These are phyloP conservation scores for Cucurbita maxima DNA, from an alignment of 306 rosid species.

Conservation along the genomic window DNA sequence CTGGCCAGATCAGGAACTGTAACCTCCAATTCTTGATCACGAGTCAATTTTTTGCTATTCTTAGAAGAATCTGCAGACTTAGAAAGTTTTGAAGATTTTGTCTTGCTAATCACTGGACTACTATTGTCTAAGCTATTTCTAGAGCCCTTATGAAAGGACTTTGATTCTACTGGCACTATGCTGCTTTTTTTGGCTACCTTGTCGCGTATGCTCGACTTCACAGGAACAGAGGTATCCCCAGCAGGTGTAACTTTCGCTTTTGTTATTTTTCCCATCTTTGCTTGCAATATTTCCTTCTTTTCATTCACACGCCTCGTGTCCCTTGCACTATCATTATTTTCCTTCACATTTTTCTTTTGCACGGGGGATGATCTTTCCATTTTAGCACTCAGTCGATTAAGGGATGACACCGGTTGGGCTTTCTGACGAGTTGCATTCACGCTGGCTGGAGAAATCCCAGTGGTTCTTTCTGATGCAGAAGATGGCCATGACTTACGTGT, in stretches of 20 bases:
- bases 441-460: slow-evolving; percentile 49
- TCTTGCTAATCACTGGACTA: slow-evolving; percentile 36
- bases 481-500: slow-evolving; percentile 86
- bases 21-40: slow-evolving; percentile 33
- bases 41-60: slow-evolving; percentile 28
- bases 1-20: slow-evolving; percentile 34
- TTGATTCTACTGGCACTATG: slow-evolving; percentile 86
- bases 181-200: slow-evolving; percentile 82
- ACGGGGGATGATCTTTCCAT: slow-evolving; percentile 41
- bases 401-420: slow-evolving; percentile 27
- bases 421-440: slow-evolving; percentile 44
- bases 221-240: slow-evolving; percentile 34
- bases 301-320: slow-evolving; percentile 36
- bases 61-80: slow-evolving; percentile 30
- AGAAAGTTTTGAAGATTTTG: slow-evolving; percentile 34
- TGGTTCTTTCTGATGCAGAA: slow-evolving; percentile 46
- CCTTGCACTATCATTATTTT: slow-evolving; percentile 23
- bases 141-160: slow-evolving; percentile 82
- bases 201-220: slow-evolving; percentile 36
- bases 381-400: slow-evolving; percentile 31
- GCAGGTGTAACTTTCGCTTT: slow-evolving; percentile 37
- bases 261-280: slow-evolving; percentile 35
- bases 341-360: slow-evolving; percentile 48
- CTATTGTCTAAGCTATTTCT: slow-evolving; percentile 28
- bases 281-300: slow-evolving; percentile 32